A percentile compares a stretch with the other conserved stretches of the same genome.
phyloP scores from a whole-genome alignment of 1,139 yeast genomes.

The Pichia sp. region DNA sequence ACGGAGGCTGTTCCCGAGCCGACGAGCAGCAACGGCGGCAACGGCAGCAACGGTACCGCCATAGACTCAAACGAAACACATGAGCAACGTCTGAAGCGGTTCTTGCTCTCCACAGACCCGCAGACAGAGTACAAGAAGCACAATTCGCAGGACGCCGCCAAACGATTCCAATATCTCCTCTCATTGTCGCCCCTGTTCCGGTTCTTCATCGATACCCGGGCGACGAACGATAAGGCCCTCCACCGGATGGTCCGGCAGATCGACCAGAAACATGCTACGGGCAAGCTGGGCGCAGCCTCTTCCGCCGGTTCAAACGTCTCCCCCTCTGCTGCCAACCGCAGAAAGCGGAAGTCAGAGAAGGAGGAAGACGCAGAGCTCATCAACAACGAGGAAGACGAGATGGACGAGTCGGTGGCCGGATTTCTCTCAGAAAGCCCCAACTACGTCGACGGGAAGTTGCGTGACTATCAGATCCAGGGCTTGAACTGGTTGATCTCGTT shows the following conservation, averaged over 20 bases:
- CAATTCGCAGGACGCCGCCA: slow-evolving; percentile 60
- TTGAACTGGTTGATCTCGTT: slow-evolving; percentile 85
- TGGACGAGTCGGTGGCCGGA: slow-evolving; percentile 48
- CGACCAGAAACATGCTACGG: slow-evolving; percentile 40
- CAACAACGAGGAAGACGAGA: slow-evolving; percentile 68
- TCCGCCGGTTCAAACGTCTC: slow-evolving; percentile 15
- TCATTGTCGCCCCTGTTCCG: slow-evolving; percentile 83
- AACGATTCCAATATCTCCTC: slow-evolving; percentile 73
- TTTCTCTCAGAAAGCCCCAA: slow-evolving; percentile 78
- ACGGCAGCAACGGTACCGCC: slow-evolving; percentile 10
- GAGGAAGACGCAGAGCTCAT: slow-evolving; percentile 90
- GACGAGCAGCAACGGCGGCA: background rate
- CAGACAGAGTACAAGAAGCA: slow-evolving; percentile 53
- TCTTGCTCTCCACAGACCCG: slow-evolving; percentile 47
- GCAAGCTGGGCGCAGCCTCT: slow-evolving; percentile 22
- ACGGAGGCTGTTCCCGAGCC: background rate
- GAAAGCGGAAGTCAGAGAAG: slow-evolving; percentile 72
- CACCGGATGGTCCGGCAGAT: slow-evolving; percentile 52
- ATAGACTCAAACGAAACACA: slow-evolving; percentile 15
- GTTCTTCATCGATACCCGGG: slow-evolving; percentile 79
- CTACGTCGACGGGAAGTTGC: slow-evolving; percentile 60
- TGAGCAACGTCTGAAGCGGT: slow-evolving; percentile 42
- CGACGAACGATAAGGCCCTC: slow-evolving; percentile 67
- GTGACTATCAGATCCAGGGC: slow-evolving; percentile 88
- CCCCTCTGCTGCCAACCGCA: slow-evolving; percentile 22